Evolutionary conservation across 1,139 yeast species (phyloP).

Genomic region (Suhomyces bolitotheri): DNA sequence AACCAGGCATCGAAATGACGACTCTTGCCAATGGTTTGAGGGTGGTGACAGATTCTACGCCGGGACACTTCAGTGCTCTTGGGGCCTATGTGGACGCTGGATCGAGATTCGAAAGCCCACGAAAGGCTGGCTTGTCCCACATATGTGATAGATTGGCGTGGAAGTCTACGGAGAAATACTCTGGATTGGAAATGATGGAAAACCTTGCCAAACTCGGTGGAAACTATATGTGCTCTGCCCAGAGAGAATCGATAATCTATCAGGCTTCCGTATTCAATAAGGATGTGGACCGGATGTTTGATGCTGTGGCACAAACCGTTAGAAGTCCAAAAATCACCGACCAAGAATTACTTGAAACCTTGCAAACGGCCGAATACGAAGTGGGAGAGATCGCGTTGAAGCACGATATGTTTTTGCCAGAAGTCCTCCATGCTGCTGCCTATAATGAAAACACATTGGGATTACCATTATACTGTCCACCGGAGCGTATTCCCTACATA

Average conservation of each 20-base stretch:
- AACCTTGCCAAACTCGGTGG: conserved; percentile 84
- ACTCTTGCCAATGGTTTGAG: conserved; percentile 75
- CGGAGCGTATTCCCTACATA: conserved; percentile 60
- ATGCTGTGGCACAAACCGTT: conserved; percentile 77
- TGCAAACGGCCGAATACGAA: conserved; percentile 77
- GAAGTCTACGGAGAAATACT: conserved; percentile 66
- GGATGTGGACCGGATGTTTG: conserved; percentile 83
- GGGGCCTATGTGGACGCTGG: conserved; percentile 94
- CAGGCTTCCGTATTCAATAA: conserved; percentile 91
- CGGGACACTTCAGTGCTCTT: conserved; percentile 88
- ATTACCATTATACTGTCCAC: conserved; percentile 80
- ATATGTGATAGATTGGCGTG: conserved; percentile 84
- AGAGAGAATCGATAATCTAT: conserved; percentile 87
- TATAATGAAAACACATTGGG: conserved; percentile 75
- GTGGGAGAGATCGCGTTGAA: conserved; percentile 77
- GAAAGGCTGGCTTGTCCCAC: conserved; percentile 73
- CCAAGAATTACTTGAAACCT: conserved; percentile 73
- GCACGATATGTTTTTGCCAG: conserved; percentile 88
- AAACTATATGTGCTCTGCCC: conserved; percentile 90
- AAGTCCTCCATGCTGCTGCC: conserved; percentile 81
- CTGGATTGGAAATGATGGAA: conserved; percentile 73
- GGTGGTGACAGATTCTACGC: conserved; percentile 81
- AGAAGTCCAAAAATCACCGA: conserved; percentile 65
- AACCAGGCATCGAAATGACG: conserved; percentile 43
- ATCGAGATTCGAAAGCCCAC: conserved; percentile 68